Percentiles rank a stretch among this genome's conserved stretches.
phyloP scores from a whole-genome alignment of 1,284 basidiomycete species.

The Ceraceosorus guamensis region DNA sequence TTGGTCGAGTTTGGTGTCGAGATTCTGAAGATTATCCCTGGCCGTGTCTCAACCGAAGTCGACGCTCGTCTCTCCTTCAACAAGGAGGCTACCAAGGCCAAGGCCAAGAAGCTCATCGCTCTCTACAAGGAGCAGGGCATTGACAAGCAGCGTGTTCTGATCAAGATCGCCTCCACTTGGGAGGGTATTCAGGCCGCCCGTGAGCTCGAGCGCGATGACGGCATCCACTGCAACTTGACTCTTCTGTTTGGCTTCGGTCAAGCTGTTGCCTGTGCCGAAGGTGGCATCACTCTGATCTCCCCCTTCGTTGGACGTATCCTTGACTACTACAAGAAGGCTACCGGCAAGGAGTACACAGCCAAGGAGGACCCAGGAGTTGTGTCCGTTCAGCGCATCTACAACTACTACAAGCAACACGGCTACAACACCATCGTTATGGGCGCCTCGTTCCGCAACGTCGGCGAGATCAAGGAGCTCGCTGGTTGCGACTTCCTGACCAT shows the following conservation, averaged over 20 bases:
- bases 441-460: slow-evolving; percentile 80
- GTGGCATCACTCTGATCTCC: slow-evolving; percentile 93
- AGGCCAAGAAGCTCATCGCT: slow-evolving; percentile 76
- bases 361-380: slow-evolving; percentile 86
- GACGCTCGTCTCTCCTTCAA: slow-evolving; percentile 95
- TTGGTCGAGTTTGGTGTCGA: slow-evolving; percentile 94
- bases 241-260: slow-evolving; percentile 96
- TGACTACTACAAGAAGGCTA: slow-evolving; percentile 47
- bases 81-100: slow-evolving; percentile 81
- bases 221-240: slow-evolving; percentile 97
- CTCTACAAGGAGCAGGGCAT: slow-evolving; percentile 88
- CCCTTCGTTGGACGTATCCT: slow-evolving; percentile 85
- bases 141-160: slow-evolving; percentile 78
- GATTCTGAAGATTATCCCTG: slow-evolving; percentile 91
- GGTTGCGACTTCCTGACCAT: slow-evolving; percentile 94
- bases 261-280: slow-evolving; percentile 97
- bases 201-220: slow-evolving; percentile 76
- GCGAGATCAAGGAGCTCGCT: slow-evolving; percentile 89
- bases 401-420: slow-evolving; percentile 94
- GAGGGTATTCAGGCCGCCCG: slow-evolving; percentile 98
- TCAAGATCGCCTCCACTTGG: slow-evolving; percentile 99
- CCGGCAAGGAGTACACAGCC: slow-evolving; percentile 39
- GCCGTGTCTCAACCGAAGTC: slow-evolving; percentile 97
- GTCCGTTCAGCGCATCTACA: slow-evolving; percentile 90
- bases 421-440: slow-evolving; percentile 99